Base-by-base conservation (phyloP, 2,329 filamentous ascomycete genomes). In the Alternaria incomplexa region DNA sequence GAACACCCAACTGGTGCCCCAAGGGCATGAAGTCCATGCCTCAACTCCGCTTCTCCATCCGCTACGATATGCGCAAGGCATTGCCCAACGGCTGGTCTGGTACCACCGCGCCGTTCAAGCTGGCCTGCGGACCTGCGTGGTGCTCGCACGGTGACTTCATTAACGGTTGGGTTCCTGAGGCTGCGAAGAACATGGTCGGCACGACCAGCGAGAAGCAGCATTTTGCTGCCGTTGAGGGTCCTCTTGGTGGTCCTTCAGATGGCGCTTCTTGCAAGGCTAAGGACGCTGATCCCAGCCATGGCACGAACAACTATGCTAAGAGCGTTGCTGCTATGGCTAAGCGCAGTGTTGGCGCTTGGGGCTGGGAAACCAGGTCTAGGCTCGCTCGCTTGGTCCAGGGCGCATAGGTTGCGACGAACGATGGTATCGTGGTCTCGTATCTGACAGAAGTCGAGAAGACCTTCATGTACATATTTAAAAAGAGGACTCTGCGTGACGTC, bases 111-210 rank as follows among this genome's bases (percentile, higher is more conserved):
- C 83, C 83, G 0, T 66, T 84, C 22, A 79, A 83, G 73, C 77
- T 84, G 0, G 77, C 83, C 0, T 83, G 79, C 59, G 76, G 76
- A 6, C 50, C 71, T n/a, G 78, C 79, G 0, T 84, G 76, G 68
- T 82, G 80, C 76, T 76, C 73, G 4, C 83, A 85, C 65, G 82
- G 83, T 4, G 83, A 85, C 66, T 84, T 85, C 55, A 83, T 85
- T 71, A 84, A 84, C 43, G 83, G 76, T 1, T 85, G 83, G 83
- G 73, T 80, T 2, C 68, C 70, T 13, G 81, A 83, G 57, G 79
- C 77, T 0, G 82, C 81, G 0, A 46, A 71, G 58, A 81, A 82
- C 58, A 83, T 84, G 82, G 64, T 84, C 12, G 73, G 68, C 28
- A 76, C 81, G 1, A 80, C 76, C 0, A 66, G 58, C 30, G 68